Evolutionary conservation across 2,329 filamentous ascomycete genomes (phyloP), one percentile per base, ranked within the genome.

Genomic region (Leptographium galeiforme): DNA sequence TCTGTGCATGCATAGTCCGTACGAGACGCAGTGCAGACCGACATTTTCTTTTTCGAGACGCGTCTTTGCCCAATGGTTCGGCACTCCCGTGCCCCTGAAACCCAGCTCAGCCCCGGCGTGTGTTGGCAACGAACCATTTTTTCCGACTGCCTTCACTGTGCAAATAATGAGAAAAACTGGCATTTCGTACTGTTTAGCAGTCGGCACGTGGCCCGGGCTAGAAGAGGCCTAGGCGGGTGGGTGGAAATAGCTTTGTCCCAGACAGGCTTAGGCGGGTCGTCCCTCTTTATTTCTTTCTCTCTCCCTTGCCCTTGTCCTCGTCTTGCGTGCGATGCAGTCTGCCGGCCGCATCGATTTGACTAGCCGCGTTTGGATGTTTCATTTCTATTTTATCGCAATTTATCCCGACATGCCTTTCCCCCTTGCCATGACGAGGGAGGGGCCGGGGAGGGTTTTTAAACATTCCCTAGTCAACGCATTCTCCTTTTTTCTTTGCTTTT

Each of bases 261-360:
- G 51, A 40, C 51, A 52, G 45, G 51, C 32, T 19, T 48, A 48
- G 36, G 45, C 45, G 45, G 51, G 45, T 38, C 30, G 33, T 48
- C 16, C 16, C 36, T 48, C 43, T 43, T 44, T 50, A 45, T 16
- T 51, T 52, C 32, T 41, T 48, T 54, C 48, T 34, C 19, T 50
- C 39, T 45, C 43, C 43, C 40, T 39, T 49, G 11, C 38, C 16
- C 38, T 50, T 33, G 13, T 49, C 32, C 38, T 39, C 48, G 16
- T 51, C 33, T 45, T 45, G 30, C 41, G 14, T 50, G 48, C 50
- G 32, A 40, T 51, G 44, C 33, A 32, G 30, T 45, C 50, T 43
- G 39, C 33, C 39, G 48, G 25, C 38, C 18, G 32, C n/a, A n/a
- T 44, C 50, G 32, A 40, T 25, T 30, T 1, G 8, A 25, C 50